Evolutionary conservation across 2,329 filamentous ascomycete species (phyloP).

Genomic region (Cladosporium sphaerospermum): DNA sequence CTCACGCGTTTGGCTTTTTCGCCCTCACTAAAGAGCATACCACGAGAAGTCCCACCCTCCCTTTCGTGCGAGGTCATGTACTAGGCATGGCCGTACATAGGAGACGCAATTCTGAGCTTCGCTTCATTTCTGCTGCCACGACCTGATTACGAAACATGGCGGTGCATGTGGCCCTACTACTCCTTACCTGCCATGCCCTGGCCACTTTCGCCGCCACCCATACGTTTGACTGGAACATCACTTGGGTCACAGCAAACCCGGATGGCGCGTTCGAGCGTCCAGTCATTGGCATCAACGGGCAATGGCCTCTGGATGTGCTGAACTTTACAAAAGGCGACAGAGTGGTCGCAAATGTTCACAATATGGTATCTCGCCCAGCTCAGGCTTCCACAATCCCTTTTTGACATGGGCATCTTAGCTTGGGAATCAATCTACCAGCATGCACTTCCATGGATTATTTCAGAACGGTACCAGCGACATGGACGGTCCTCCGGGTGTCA

Average conservation of each 20-base stretch:
- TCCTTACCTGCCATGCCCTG: neutral
- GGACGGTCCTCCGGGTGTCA: conserved; percentile 65
- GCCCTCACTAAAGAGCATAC: no score
- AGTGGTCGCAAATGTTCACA: conserved; percentile 62
- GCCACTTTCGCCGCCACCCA: conserved; percentile 30
- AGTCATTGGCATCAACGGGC: conserved; percentile 63
- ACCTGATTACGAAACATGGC: no score
- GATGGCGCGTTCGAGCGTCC: conserved; percentile 47
- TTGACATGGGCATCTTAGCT: conserved; percentile 31
- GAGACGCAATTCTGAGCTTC: no score
- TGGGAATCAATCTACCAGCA: conserved; percentile 55
- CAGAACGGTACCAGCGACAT: conserved; percentile 69
- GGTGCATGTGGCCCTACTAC: no score
- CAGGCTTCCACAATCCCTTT: neutral
- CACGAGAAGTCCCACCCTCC: no score
- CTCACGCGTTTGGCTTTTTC: no score
- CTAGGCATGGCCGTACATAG: no score
- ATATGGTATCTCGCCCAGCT: conserved; percentile 37
- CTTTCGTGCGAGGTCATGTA: no score
- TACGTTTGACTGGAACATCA: conserved; percentile 48
- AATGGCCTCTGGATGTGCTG: conserved; percentile 68
- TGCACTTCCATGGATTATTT: conserved; percentile 75
- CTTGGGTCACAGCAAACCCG: conserved; percentile 50
- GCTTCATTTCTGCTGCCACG: no score
- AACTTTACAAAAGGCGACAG: conserved; percentile 69